A percentile compares a stretch with the other conserved stretches of the same genome.
phyloP scores from a whole-genome alignment of 441 rosid genomes.

The Oxalis stricta region DNA sequence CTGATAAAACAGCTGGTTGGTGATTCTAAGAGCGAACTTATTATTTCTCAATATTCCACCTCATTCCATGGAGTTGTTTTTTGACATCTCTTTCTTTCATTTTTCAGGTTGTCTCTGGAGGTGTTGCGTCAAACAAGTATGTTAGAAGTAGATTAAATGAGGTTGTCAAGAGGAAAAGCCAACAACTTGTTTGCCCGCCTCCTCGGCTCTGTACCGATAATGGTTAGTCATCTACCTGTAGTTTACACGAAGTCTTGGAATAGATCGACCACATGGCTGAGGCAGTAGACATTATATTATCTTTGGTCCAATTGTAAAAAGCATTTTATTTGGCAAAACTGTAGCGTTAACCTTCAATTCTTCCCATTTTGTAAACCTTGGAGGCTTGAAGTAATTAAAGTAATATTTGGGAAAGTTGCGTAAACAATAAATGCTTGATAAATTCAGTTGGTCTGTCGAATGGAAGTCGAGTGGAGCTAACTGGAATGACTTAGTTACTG shows the following conservation, averaged over 20 bases:
- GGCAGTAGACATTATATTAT: too few species aligned
- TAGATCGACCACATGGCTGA: neutral
- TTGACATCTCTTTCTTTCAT: neutral
- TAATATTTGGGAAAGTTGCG: neutral
- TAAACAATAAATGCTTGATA: neutral
- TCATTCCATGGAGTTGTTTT: neutral
- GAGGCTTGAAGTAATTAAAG: neutral
- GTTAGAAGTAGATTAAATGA: slow-evolving; percentile 51
- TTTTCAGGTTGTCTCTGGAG: slow-evolving; percentile 81
- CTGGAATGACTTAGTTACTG: neutral
- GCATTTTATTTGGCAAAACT: too few species aligned
- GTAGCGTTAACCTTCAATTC: too few species aligned
- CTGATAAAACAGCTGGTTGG: slow-evolving; percentile 70
- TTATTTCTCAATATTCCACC: neutral
- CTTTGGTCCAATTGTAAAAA: too few species aligned
- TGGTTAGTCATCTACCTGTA: slow-evolving; percentile 26
- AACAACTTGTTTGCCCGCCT: slow-evolving; percentile 80
- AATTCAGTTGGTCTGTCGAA: neutral
- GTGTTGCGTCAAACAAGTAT: slow-evolving; percentile 81
- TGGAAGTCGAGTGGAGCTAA: neutral
- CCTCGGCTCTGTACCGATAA: slow-evolving; percentile 86
- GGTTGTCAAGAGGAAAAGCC: slow-evolving; percentile 48
- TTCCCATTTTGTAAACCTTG: neutral
- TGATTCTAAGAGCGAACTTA: slow-evolving; percentile 12
- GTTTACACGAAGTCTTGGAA: neutral